Evolutionary conservation across 2,329 filamentous ascomycete genomes (phyloP).

Genomic region (Colletotrichum nymphaeae): DNA sequence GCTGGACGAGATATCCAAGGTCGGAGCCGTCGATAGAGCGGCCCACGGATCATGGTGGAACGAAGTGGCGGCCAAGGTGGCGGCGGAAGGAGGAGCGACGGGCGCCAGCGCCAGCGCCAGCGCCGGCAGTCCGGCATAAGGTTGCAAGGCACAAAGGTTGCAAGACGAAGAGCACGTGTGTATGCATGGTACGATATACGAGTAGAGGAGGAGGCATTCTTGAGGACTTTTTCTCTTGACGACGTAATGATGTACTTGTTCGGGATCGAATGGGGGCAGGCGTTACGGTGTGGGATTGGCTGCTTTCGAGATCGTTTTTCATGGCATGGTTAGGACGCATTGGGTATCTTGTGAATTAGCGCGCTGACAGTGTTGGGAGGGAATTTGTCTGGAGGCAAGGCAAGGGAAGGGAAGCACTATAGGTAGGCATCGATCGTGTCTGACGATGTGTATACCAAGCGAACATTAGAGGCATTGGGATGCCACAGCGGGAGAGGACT

Average conservation of each 20-base stretch:
- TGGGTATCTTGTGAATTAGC: conserved; percentile 7
- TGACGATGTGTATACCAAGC: conserved; percentile 9
- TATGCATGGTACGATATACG: conserved; percentile 31
- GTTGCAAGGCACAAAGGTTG: background rate
- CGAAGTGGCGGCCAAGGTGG: conserved; percentile 67
- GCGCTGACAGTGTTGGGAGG: conserved; percentile 6
- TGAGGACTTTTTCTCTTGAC: conserved; percentile 23
- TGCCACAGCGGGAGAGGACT: background rate
- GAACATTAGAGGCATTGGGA: background rate
- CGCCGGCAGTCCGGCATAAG: conserved; percentile 1
- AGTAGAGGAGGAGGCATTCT: conserved; percentile 14
- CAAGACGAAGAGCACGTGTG: conserved; percentile 16
- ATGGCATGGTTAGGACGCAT: conserved; percentile 25
- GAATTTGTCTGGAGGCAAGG: conserved; percentile 1
- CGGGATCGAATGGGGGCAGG: conserved; percentile 24
- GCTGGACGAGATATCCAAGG: conserved; percentile 73
- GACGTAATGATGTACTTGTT: conserved; percentile 34
- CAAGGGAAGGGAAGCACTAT: conserved; percentile 3
- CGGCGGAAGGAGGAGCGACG: conserved; percentile 50
- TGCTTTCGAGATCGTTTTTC: conserved; percentile 20
- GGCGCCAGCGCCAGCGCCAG: background rate
- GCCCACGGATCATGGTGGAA: conserved; percentile 80
- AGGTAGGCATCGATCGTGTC: background rate
- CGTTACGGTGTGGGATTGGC: conserved; percentile 12
- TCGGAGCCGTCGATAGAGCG: conserved; percentile 75